These are phyloP conservation scores for Pseudogymnoascus sp. DNA, from an alignment of 2,329 filamentous ascomycete genomes.

Conservation along the genomic window DNA sequence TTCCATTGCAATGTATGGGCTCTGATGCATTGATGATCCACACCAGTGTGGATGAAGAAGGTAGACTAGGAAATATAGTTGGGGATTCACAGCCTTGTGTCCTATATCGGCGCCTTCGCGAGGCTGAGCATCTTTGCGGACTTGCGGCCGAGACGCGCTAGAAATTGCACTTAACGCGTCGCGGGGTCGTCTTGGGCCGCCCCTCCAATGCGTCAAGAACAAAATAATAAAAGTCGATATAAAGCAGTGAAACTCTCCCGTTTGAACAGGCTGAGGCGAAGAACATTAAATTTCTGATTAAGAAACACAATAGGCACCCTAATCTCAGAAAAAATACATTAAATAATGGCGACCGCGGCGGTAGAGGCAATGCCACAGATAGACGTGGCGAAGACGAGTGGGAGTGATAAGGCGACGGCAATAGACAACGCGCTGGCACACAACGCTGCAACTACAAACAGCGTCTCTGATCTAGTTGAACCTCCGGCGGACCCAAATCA, in stretches of 20 bases:
- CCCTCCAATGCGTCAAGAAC: not conserved
- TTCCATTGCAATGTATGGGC: not conserved
- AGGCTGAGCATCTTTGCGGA: not conserved
- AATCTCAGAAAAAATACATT: not conserved
- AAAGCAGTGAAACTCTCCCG: not conserved
- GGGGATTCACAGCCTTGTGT: not conserved
- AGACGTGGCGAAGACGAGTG: not conserved
- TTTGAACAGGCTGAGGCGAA: not conserved
- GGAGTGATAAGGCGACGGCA: not conserved
- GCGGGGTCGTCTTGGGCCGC: not conserved
- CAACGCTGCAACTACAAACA: not conserved
- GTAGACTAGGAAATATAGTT: not conserved
- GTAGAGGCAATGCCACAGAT: slow-evolving; percentile 1
- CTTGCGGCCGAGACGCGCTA: not conserved
- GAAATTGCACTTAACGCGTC: slow-evolving; percentile 7
- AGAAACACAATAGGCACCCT: too few species aligned
- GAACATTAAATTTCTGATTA: not conserved
- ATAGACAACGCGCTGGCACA: not conserved
- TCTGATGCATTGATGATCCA: not conserved
- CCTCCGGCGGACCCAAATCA: slow-evolving; percentile 35
- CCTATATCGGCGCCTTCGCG: not conserved
- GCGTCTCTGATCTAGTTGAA: not conserved
- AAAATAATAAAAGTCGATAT: slow-evolving; percentile 5
- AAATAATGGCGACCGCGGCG: not conserved
- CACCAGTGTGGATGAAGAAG: not conserved